Evolutionary conservation across 2,329 filamentous ascomycete species (phyloP).

Genomic region (Zymoseptoria ardabiliae): DNA sequence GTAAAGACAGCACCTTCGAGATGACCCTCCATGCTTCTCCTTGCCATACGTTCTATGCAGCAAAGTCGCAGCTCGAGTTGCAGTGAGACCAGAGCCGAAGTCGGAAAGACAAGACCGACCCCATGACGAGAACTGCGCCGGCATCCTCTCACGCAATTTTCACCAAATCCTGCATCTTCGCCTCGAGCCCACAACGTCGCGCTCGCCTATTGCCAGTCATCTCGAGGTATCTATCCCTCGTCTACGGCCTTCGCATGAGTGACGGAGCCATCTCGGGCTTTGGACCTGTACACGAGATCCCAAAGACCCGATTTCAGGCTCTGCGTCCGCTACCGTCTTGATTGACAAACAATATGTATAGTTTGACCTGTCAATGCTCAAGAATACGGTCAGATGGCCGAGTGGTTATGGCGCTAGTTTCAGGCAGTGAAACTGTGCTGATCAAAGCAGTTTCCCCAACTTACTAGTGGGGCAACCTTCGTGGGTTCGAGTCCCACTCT

Average conservation of each 20-base stretch:
- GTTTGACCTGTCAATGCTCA: neutral
- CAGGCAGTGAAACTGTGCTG: conserved; percentile 15
- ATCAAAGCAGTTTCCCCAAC: conserved; percentile 7
- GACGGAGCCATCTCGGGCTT: neutral
- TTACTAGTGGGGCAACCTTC: conserved; percentile 21
- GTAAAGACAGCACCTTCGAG: too few species aligned
- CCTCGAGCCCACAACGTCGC: neutral
- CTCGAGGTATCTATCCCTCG: neutral
- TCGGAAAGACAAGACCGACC: too few species aligned
- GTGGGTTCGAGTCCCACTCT: conserved; percentile 27
- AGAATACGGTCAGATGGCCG: conserved; percentile 13
- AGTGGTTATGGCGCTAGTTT: conserved; percentile 22
- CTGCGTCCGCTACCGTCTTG: too few species aligned
- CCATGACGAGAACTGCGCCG: neutral
- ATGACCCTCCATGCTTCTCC: too few species aligned
- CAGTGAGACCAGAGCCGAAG: neutral
- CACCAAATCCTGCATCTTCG: neutral
- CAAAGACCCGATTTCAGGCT: too few species aligned
- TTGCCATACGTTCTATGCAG: too few species aligned
- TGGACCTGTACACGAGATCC: too few species aligned
- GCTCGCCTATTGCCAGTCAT: neutral
- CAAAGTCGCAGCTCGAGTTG: too few species aligned
- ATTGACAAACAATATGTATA: neutral
- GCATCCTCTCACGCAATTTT: neutral
- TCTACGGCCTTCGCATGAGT: neutral